phyloP scores from a whole-genome alignment of 768 basidiomycete genomes.

The Xerocomellus intermedius region DNA sequence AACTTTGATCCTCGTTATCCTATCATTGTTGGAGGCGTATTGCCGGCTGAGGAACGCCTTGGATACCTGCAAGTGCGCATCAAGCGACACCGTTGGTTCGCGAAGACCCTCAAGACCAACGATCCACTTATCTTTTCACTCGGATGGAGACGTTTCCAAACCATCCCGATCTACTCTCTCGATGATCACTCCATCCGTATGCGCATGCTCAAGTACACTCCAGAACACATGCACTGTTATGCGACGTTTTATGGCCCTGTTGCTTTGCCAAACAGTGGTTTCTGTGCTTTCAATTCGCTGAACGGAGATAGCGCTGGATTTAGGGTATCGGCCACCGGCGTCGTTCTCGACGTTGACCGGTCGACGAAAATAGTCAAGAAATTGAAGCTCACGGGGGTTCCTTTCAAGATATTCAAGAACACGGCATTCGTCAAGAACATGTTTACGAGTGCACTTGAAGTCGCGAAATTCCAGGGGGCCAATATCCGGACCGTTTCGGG shows the following conservation, averaged over 20 bases:
- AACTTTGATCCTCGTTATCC: conserved; percentile 92
- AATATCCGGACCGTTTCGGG: conserved; percentile 93
- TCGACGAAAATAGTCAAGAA: conserved; percentile 98
- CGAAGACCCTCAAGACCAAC: conserved; percentile 90
- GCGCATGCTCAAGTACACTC: conserved; percentile 99
- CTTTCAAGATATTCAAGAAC: conserved; percentile 98
- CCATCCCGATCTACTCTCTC: conserved; percentile 89
- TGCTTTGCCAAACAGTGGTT: conserved; percentile 89
- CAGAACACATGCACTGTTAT: conserved; percentile 99
- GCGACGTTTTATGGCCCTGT: conserved; percentile 97
- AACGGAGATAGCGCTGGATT: conserved; percentile 68
- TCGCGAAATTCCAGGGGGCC: conserved; percentile 99
- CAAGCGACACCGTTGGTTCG: conserved; percentile 95
- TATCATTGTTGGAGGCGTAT: conserved; percentile 87
- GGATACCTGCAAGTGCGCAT: conserved; percentile 94
- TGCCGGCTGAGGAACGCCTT: conserved; percentile 87
- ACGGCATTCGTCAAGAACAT: conserved; percentile 98
- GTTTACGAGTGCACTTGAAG: conserved; percentile 91
- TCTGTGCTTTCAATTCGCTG: conserved; percentile 94
- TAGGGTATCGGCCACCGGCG: conserved; percentile 89
- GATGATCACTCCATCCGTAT: conserved; percentile 98
- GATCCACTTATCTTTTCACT: conserved; percentile 94
- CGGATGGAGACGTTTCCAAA: conserved; percentile 98
- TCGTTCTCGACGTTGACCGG: conserved; percentile 90
- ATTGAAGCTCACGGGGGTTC: conserved; percentile 91